Conservation (phyloP, 2,329 filamentous ascomycete species). For the Colletotrichum higginsianum region DNA sequence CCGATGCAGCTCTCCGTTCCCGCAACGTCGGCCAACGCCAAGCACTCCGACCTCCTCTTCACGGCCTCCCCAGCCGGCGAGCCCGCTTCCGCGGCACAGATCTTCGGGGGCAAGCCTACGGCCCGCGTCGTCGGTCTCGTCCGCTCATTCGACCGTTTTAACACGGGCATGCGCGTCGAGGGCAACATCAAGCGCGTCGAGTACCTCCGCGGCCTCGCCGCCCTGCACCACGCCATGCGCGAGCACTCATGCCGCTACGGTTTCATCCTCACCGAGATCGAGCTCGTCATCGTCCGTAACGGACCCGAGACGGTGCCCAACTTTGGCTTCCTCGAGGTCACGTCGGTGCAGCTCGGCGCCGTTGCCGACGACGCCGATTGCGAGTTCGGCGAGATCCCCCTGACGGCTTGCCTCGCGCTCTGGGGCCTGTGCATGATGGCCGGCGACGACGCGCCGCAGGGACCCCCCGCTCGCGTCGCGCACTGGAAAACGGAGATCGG, state of each 20-base stretch:
- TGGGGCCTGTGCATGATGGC: constrained; percentile 85
- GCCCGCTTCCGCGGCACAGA: constrained; percentile 67
- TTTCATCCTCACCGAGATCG: constrained; percentile 96
- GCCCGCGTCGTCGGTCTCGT: constrained; percentile 85
- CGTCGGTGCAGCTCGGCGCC: constrained; percentile 70
- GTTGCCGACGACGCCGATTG: constrained; percentile 49
- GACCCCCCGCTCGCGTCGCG: constrained; percentile 60
- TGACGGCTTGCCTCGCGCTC: constrained; percentile 81
- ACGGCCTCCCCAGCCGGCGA: constrained; percentile 74
- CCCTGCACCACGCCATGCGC: constrained; percentile 92
- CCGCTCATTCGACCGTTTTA: constrained; percentile 94
- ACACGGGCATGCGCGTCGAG: constrained; percentile 92
- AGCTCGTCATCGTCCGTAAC: constrained; percentile 90
- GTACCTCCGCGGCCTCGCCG: constrained; percentile 88
- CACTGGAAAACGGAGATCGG: constrained; percentile 81
- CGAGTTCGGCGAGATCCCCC: constrained; percentile 57
- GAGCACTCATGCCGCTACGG: constrained; percentile 94
- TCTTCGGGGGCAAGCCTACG: constrained; percentile 64
- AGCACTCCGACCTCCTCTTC: constrained; percentile 71
- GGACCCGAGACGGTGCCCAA: constrained; percentile 80
- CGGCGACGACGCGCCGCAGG: constrained; percentile 64
- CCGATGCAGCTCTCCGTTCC: constrained; percentile 69
- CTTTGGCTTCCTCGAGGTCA: constrained; percentile 90
- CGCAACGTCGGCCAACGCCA: constrained; percentile 51
- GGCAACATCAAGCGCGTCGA: constrained; percentile 86